These are phyloP conservation scores for Chlamydomonas sp. DNA, from an alignment of 139 green algal genomes.

Conservation along the genomic window DNA sequence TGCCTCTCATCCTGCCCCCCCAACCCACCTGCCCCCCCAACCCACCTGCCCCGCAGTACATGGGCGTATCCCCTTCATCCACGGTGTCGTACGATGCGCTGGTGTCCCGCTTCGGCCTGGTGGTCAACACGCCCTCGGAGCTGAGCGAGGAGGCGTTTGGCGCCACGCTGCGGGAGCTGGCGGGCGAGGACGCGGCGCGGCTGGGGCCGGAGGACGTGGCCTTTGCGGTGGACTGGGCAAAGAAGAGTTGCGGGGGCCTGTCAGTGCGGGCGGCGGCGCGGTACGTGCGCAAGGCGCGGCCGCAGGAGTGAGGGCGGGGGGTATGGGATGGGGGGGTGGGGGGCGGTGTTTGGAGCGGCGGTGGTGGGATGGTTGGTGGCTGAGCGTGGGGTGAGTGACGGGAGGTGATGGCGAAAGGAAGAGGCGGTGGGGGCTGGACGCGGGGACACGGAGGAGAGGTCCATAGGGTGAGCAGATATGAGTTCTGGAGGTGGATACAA, in stretches of 20 bases:
- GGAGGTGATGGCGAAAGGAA: too few species aligned
- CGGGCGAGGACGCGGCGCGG: background rate
- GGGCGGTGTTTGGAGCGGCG: too few species aligned
- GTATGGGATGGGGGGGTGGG: too few species aligned
- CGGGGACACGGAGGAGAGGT: too few species aligned
- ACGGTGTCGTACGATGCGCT: slow-evolving; percentile 52
- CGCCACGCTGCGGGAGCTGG: slow-evolving; percentile 24
- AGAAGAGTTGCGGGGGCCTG: slow-evolving; percentile 10
- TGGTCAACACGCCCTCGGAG: slow-evolving; percentile 23
- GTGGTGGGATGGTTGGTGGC: too few species aligned
- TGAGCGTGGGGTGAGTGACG: too few species aligned
- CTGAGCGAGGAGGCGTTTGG: slow-evolving; percentile 22
- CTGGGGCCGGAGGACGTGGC: slow-evolving; percentile 13
- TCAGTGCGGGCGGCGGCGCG: slow-evolving; percentile 3
- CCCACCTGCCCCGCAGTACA: slow-evolving; percentile 30
- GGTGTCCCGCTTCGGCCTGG: slow-evolving; percentile 48
- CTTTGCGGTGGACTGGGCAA: slow-evolving; percentile 13
- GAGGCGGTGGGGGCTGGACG: too few species aligned
- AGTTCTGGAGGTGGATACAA: background rate
- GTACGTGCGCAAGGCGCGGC: slow-evolving; percentile 4
- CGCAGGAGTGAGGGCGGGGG: too few species aligned
- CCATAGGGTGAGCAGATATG: background rate
- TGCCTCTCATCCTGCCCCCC: background rate
- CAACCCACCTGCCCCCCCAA: background rate
- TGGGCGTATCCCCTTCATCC: slow-evolving; percentile 40